Conservation (phyloP, 768 basidiomycete genomes). For the Xanthoconium stramineum region DNA sequence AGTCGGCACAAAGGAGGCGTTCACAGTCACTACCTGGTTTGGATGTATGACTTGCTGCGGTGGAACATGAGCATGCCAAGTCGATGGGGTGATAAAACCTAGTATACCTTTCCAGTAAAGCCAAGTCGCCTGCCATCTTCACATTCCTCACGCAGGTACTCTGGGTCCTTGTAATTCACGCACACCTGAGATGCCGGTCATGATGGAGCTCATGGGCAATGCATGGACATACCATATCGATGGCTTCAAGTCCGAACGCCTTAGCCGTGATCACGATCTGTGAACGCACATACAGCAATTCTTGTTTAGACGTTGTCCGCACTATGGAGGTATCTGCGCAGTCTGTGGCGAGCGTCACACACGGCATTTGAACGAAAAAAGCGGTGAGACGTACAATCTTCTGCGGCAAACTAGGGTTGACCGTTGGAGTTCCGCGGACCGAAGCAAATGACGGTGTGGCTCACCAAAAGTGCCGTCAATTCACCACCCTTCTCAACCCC, state of each 20-base stretch:
- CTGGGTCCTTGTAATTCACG: constrained; percentile 76
- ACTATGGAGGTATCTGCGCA: constrained; percentile 87
- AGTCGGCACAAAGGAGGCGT: constrained; percentile 76
- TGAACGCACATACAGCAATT: constrained; percentile 82
- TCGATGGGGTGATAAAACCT: not conserved
- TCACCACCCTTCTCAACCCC: constrained; percentile 45
- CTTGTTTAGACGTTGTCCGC: constrained; percentile 68
- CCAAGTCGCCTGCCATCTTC: constrained; percentile 77
- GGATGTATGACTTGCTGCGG: constrained; percentile 93
- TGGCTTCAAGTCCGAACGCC: constrained; percentile 78
- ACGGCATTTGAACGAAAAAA: not conserved
- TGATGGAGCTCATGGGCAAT: not conserved
- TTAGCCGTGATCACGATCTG: constrained; percentile 79
- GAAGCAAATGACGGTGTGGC: not conserved
- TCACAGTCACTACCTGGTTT: constrained; percentile 71
- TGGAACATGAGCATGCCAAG: not conserved
- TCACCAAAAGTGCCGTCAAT: constrained; percentile 60
- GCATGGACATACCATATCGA: constrained; percentile 71
- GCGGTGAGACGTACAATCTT: constrained; percentile 66
- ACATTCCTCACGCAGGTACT: constrained; percentile 69
- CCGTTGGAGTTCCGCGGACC: not conserved
- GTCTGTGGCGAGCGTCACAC: constrained; percentile 44
- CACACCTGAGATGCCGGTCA: constrained; percentile 57
- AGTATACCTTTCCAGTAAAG: constrained; percentile 81
- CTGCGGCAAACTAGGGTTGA: constrained; percentile 76